Evolutionary conservation across 2,329 filamentous ascomycete genomes (phyloP), one percentile per base, ranked within the genome.

Genomic region (Talaromyces albobiverticillius): DNA sequence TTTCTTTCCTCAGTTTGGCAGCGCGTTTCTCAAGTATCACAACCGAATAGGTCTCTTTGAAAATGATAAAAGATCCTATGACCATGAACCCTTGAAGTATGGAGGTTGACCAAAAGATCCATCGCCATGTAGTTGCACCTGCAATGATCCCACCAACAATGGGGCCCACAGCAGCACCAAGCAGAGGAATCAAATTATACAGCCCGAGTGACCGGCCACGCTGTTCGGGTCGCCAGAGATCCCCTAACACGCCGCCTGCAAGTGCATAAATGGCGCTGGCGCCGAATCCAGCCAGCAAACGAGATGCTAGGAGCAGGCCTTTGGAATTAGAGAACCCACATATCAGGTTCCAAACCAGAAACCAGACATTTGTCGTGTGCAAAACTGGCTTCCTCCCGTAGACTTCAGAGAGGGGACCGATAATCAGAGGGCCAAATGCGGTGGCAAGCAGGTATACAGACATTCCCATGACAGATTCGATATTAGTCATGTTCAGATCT

Each of bases 141-240:
- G 81, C 75, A 16, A 86, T 80, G 63, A 82, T 85, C 2, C 79
- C 82, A 20, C 82, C 83, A 1, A 78, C 76, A 2, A 86, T 80
- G 2, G 83, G 84, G 0, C 83, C 84, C 16, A 85, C 71, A 2
- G 80, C 7, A 40, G 63, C 63, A 36, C 63, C 64, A 14, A 66
- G 61, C 14, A 40, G 18, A 40, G 65, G 66, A n/a, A 84, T 78
- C 2, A 85, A 72, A 29, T 74, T 77, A 67, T 84, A 85, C n/a
- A 84, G 72, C 1, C 77, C 77, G 47, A 85, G 78, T 2, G 82
- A 81, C 53, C 71, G 73, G 6, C 83, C 83, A 60, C 83, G 76
- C 63, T 85, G 72, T 58, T 84, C 82, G 1, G 82, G 72, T 10
- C 68, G 67, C 71, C 80, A 85, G 14, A 79, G 71, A 62, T 85